phyloP scores from a whole-genome alignment of 768 basidiomycete species.

The Suillus alpinus region DNA sequence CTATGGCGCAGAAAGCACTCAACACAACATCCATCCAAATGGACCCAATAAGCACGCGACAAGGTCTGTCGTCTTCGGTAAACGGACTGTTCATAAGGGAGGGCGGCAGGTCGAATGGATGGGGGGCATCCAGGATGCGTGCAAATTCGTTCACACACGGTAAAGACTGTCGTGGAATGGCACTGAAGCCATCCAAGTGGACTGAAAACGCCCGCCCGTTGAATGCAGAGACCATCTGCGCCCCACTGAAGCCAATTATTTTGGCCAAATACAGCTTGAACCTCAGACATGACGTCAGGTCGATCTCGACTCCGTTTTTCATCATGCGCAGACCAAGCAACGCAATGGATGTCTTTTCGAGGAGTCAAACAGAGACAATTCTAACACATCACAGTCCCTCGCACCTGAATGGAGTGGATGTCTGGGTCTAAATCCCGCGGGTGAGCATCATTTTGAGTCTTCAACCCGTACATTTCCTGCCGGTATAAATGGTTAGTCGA shows the following conservation, averaged over 20 bases:
- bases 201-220: constrained; percentile 53
- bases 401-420: constrained; percentile 44
- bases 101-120: constrained; percentile 45
- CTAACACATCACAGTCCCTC: constrained; percentile 1
- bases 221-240: constrained; percentile 42
- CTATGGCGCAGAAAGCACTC: constrained; percentile 45
- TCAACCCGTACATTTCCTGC: constrained; percentile 47
- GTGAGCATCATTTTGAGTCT: constrained; percentile 22
- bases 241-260: constrained; percentile 54
- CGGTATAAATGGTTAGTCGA: neutral
- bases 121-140: constrained; percentile 57
- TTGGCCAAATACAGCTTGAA: constrained; percentile 52
- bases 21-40: constrained; percentile 62
- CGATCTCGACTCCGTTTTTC: constrained; percentile 56
- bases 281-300: constrained; percentile 50
- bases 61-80: constrained; percentile 40
- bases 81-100: constrained; percentile 41
- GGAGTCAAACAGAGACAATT: neutral
- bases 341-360: constrained; percentile 49
- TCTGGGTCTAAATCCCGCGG: constrained; percentile 41
- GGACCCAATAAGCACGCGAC: constrained; percentile 54
- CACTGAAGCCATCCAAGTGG: constrained; percentile 46
- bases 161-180: constrained; percentile 41
- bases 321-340: constrained; percentile 65
- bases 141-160: constrained; percentile 61